Conservation (phyloP, 192 early-diverging fungal genomes). For the Phlyctochytrium planicorne region DNA sequence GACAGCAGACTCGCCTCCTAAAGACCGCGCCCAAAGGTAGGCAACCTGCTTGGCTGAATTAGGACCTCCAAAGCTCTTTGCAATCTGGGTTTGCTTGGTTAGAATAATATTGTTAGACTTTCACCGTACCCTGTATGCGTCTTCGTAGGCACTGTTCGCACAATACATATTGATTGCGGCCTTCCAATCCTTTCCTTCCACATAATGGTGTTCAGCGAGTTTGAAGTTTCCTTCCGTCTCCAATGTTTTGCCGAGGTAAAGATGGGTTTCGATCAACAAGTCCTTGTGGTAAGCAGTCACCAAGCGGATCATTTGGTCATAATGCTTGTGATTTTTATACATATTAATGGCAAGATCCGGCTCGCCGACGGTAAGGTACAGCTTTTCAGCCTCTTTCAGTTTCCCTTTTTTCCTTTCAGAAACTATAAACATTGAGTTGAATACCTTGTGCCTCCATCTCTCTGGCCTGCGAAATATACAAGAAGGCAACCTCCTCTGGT, state of each 20-base stretch:
- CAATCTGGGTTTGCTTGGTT: conserved; percentile 35
- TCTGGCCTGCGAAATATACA: conserved; percentile 61
- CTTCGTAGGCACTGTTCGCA: conserved; percentile 62
- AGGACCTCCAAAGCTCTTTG: conserved; percentile 55
- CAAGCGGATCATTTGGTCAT: conserved; percentile 66
- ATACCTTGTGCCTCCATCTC: conserved; percentile 57
- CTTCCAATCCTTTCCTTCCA: conserved; percentile 65
- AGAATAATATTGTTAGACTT: background rate
- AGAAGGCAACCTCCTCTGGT: conserved; percentile 52
- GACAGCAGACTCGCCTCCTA: conserved; percentile 63
- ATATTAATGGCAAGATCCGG: conserved; percentile 69
- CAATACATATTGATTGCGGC: conserved; percentile 69
- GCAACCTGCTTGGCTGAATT: conserved; percentile 64
- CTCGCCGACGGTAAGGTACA: conserved; percentile 61
- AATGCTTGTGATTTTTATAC: conserved; percentile 69
- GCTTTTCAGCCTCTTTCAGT: conserved; percentile 62
- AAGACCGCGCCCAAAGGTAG: conserved; percentile 65
- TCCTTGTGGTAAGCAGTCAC: conserved; percentile 65
- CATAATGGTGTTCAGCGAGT: conserved; percentile 61
- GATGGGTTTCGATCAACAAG: conserved; percentile 57
- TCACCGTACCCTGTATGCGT: conserved; percentile 61
- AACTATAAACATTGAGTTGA: no score
- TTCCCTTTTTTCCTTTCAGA: conserved; percentile 41
- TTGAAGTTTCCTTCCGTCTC: conserved; percentile 64
- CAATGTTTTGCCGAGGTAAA: conserved; percentile 61